phyloP scores from a whole-genome alignment of 2,329 filamentous ascomycete genomes.

The Hymenoscyphus repandus region DNA sequence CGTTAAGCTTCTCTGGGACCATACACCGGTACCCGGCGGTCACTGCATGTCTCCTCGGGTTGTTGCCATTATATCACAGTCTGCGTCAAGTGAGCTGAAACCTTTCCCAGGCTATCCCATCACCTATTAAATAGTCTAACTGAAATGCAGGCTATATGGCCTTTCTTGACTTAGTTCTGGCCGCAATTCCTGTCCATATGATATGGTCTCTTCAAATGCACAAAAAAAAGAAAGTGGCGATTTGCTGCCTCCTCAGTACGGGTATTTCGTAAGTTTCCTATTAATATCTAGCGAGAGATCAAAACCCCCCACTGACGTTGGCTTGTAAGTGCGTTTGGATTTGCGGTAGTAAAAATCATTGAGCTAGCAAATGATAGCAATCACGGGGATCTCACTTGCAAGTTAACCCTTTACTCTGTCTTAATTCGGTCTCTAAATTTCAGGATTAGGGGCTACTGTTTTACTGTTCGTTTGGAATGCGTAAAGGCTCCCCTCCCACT shows the following conservation, averaged over 20 bases:
- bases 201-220: background rate
- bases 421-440: no score
- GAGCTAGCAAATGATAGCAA: no score
- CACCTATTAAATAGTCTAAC: no score
- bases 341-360: no score
- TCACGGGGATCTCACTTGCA: no score
- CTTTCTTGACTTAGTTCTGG: background rate
- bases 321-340: no score
- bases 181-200: background rate
- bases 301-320: no score
- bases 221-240: background rate
- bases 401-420: no score
- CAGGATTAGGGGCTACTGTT: no score
- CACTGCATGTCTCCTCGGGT: background rate
- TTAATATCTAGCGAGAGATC: background rate
- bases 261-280: background rate
- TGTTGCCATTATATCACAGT: background rate
- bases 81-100: background rate
- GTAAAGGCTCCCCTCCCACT: no score
- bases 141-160: background rate
- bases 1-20: background rate
- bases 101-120: background rate
- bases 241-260: background rate
- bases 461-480: no score
- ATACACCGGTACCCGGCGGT: background rate